phyloP scores from a whole-genome alignment of 2,329 filamentous ascomycete genomes.

The Ceratocystis cubensis region DNA sequence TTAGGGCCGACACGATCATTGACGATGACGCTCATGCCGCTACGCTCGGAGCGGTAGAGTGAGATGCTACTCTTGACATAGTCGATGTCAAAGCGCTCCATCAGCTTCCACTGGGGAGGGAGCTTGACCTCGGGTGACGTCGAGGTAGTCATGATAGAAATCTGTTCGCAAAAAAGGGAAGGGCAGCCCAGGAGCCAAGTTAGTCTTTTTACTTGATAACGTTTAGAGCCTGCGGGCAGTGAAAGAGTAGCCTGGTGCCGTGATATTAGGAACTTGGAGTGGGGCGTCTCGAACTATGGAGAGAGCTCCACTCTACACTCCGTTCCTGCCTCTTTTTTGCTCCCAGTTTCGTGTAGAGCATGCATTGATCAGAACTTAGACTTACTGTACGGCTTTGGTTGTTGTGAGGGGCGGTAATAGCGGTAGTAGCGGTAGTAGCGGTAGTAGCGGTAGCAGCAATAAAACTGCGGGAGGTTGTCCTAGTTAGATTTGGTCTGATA shows the following conservation, averaged over 20 bases:
- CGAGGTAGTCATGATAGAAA: conserved; percentile 15
- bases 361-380: background rate
- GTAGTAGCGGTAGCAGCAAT: background rate
- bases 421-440: background rate
- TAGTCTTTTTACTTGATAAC: background rate
- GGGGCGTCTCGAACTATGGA: background rate
- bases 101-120: conserved; percentile 24
- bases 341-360: background rate
- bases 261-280: background rate
- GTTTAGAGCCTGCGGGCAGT: background rate
- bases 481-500: conserved; percentile 13
- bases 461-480: background rate
- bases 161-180: background rate
- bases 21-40: conserved; percentile 87
- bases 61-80: conserved; percentile 82
- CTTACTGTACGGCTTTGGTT: background rate
- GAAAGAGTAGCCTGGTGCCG: background rate
- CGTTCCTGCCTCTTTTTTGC: background rate
- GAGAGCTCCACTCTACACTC: conserved; percentile 7
- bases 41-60: conserved; percentile 90
- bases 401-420: too few relatives aligned
- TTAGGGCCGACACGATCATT: conserved; percentile 92
- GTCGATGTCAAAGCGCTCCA: conserved; percentile 77
- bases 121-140: conserved; percentile 16
- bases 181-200: background rate